A percentile compares a stretch with the other conserved stretches of the same genome.
Conservation (phyloP, 2,329 filamentous ascomycete genomes). For the Ophiostoma piceae region DNA sequence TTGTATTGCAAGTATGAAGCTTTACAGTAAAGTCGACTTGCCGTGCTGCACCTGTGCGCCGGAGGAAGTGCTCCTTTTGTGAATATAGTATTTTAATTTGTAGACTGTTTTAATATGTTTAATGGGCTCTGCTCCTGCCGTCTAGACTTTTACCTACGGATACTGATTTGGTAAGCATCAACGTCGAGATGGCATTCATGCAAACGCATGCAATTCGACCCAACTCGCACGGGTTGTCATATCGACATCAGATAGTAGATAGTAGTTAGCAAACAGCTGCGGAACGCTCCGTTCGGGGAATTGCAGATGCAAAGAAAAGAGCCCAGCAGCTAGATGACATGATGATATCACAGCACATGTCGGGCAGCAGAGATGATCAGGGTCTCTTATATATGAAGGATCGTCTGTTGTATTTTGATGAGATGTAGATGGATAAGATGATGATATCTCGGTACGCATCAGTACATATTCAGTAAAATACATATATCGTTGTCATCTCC, state of each 20-base stretch:
- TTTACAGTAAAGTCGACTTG: not conserved
- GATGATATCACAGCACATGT: not conserved
- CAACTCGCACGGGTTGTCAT: not conserved
- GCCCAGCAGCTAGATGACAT: no score
- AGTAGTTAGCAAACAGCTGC: not conserved
- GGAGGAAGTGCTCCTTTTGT: conserved; percentile 3
- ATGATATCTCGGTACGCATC: no score
- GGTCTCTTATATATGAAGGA: not conserved
- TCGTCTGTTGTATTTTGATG: not conserved
- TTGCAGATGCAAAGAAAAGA: not conserved
- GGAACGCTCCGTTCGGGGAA: not conserved
- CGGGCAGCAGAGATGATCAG: not conserved
- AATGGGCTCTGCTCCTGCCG: not conserved
- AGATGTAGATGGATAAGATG: not conserved
- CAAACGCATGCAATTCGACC: not conserved
- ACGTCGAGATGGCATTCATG: not conserved
- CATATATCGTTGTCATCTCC: not conserved
- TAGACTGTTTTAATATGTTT: not conserved
- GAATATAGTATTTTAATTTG: not conserved
- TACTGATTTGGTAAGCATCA: not conserved
- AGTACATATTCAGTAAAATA: no score
- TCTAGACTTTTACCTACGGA: not conserved
- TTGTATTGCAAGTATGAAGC: no score
- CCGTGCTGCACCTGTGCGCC: not conserved
- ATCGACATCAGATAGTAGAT: no score